Base-by-base conservation (phyloP, 495 filamentous ascomycete genomes). In the Evansstolkia leycettana region DNA sequence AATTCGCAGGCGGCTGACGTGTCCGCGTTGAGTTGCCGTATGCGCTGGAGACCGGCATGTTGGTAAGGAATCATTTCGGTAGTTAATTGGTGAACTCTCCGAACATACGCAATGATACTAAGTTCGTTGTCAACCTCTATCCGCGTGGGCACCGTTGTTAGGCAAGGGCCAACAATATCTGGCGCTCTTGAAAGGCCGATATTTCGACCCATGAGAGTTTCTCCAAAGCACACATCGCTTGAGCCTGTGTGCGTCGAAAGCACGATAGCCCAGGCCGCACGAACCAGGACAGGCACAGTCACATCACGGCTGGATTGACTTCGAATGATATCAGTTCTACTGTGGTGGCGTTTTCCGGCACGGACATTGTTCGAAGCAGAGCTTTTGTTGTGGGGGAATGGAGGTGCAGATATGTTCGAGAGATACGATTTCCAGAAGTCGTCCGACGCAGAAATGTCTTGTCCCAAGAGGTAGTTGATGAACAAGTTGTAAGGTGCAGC, bases 1-100 rank as follows among this genome's bases (percentile, higher is more conserved):
- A 83, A 73, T 20, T 78, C 72, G 43, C 77, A 83, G 7, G 74
- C 79, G 37, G 42, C 29, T 5, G 55, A 43, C 0, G 56, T 45
- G 37, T 67, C 58, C 3, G 33, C 38, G 38, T 50, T 57, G 10
- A 70, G 41, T 11, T 57, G 51, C 1, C 54, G 52, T 18, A 69
- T 67, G 10, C 52, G 47, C 29, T 66, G 62, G 0, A 70, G 47
- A 17, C 65, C 67, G 10, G 51, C 38, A 31, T 70, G 65, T 30
- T 72, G 58, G 36, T 65, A 57, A 6, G 69, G 65, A 34, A 74
- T 71, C 43, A 70, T 69, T 2, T 63, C 55, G 0, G 60, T 58
- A 0, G 61, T 55, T 24, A 48, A 50, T 23, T 64, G 47, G 12
- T 71, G 56, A 2, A 73, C 54, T 7, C 46, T 47, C 2, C 54